Conservation (phyloP, 208 protist species). For the Leishmania arabica region DNA sequence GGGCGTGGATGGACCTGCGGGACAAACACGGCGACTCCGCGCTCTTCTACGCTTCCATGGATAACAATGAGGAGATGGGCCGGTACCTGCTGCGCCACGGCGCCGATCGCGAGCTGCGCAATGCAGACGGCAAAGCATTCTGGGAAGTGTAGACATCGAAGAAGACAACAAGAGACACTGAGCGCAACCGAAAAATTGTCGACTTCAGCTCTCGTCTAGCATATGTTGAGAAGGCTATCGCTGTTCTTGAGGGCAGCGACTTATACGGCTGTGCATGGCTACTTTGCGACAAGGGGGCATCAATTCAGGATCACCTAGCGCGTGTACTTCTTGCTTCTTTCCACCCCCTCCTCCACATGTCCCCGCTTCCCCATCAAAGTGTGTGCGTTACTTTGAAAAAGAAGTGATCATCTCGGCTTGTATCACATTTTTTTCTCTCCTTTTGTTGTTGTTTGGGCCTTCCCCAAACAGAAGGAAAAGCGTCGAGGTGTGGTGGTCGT, state of each 20-base stretch:
- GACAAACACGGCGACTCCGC: constrained; percentile 85
- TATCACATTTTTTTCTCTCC: background rate
- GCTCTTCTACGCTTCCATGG: constrained; percentile 91
- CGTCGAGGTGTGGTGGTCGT: background rate
- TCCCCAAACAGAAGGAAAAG: background rate
- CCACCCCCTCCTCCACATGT: background rate
- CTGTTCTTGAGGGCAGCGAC: background rate
- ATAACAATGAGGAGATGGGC: constrained; percentile 92
- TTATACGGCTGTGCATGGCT: background rate
- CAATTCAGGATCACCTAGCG: background rate
- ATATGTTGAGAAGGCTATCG: background rate
- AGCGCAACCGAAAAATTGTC: background rate
- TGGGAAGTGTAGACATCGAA: constrained; percentile 75
- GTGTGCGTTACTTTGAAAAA: background rate
- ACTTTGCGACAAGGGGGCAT: background rate
- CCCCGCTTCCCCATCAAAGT: background rate
- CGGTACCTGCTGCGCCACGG: constrained; percentile 82
- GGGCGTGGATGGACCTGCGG: constrained; percentile 82
- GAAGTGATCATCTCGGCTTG: background rate
- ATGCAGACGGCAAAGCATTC: constrained; percentile 90
- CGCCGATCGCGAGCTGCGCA: constrained; percentile 75
- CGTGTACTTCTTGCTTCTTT: background rate
- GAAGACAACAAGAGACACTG: background rate
- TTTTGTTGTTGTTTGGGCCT: background rate
- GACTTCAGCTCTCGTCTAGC: background rate